These are phyloP conservation scores for Boletellus sp. DNA, from an alignment of 1,284 basidiomycete species.

Conservation along the genomic window DNA sequence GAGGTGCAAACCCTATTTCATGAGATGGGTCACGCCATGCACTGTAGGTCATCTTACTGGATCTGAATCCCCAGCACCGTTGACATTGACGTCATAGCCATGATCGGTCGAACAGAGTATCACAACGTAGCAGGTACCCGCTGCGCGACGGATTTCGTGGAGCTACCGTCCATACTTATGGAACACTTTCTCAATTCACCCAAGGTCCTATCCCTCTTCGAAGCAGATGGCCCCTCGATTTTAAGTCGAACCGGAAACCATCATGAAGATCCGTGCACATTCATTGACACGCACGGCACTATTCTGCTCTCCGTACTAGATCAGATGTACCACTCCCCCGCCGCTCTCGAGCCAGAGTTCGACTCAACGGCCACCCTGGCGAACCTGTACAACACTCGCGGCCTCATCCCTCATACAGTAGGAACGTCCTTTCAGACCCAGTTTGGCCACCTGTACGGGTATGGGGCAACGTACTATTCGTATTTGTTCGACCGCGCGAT, in stretches of 20 bases:
- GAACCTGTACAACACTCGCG: slow-evolving; percentile 61
- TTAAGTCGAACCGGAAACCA: slow-evolving; percentile 49
- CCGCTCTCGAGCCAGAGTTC: slow-evolving; percentile 54
- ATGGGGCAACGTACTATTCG: slow-evolving; percentile 96
- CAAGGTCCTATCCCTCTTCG: slow-evolving; percentile 78
- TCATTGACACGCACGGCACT: slow-evolving; percentile 86
- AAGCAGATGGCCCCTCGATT: slow-evolving; percentile 42
- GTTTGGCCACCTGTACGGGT: slow-evolving; percentile 94
- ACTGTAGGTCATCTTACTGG: slow-evolving; percentile 67
- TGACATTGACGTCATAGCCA: slow-evolving; percentile 54
- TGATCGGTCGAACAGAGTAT: slow-evolving; percentile 97
- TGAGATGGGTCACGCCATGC: slow-evolving; percentile 99
- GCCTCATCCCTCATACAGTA: slow-evolving; percentile 76
- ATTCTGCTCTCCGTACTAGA: slow-evolving; percentile 89
- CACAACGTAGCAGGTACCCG: slow-evolving; percentile 98
- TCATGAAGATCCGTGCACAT: slow-evolving; percentile 68
- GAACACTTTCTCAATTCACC: slow-evolving; percentile 92
- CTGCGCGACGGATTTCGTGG: slow-evolving; percentile 98
- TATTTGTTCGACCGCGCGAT: slow-evolving; percentile 97
- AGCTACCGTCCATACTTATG: slow-evolving; percentile 97
- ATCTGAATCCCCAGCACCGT: slow-evolving; percentile 2
- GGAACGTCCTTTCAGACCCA: slow-evolving; percentile 92
- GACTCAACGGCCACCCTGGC: slow-evolving; percentile 70
- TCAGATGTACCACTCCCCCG: slow-evolving; percentile 83
- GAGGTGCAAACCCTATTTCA: slow-evolving; percentile 96